These are phyloP conservation scores for Ramalina intermedia DNA, from an alignment of 495 filamentous ascomycete genomes.

Conservation along the genomic window DNA sequence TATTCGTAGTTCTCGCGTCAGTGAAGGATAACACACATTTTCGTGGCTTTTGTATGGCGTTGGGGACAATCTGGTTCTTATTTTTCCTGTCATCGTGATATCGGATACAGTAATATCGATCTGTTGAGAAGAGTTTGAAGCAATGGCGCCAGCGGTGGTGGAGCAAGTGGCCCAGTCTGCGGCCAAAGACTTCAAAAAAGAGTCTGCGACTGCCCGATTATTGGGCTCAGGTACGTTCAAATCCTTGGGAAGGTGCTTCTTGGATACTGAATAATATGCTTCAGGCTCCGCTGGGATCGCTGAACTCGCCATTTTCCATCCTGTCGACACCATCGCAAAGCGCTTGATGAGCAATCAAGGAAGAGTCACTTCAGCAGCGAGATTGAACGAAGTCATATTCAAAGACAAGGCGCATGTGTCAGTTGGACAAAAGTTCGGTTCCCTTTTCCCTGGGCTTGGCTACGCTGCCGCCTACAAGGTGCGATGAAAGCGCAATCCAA, in stretches of 20 bases:
- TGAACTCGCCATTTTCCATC: slow-evolving; percentile 93
- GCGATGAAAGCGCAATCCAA: slow-evolving; percentile 6
- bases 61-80: too few relatives aligned
- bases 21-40: too few relatives aligned
- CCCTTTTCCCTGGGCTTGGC: slow-evolving; percentile 89
- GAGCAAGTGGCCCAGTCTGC: slow-evolving; percentile 33
- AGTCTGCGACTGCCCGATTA: slow-evolving; percentile 75
- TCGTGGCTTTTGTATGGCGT: too few relatives aligned
- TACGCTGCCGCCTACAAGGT: slow-evolving; percentile 98
- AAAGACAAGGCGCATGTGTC: slow-evolving; percentile 68
- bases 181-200: slow-evolving; percentile 61
- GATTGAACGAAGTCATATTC: slow-evolving; percentile 85
- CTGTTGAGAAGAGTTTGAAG: background rate
- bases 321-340: slow-evolving; percentile 96
- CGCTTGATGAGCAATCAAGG: slow-evolving; percentile 97
- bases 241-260: background rate
- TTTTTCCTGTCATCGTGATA: too few relatives aligned
- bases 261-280: slow-evolving; percentile 4
- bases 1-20: too few relatives aligned
- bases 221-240: slow-evolving; percentile 67
- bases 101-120: too few relatives aligned
- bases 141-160: slow-evolving; percentile 37
- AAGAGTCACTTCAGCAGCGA: slow-evolving; percentile 42
- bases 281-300: slow-evolving; percentile 87
- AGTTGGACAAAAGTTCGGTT: slow-evolving; percentile 67